phyloP scores from a whole-genome alignment of 192 early-diverging fungal species.

The Gryganskiella cystojenkinii region DNA sequence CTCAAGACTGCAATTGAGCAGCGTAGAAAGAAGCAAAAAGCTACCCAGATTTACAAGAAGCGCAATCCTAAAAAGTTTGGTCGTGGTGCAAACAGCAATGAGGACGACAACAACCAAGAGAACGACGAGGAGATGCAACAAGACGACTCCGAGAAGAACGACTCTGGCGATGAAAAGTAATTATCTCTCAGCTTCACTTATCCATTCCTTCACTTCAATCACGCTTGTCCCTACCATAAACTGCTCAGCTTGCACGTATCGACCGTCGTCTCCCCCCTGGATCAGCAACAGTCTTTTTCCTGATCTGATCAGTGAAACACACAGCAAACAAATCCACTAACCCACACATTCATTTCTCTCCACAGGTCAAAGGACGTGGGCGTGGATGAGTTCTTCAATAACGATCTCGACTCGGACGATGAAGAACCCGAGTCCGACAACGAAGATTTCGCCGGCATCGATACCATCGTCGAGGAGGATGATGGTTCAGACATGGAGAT shows the following conservation, averaged over 20 bases:
- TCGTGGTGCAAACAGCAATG: slow-evolving; percentile 27
- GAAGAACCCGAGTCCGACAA: slow-evolving; percentile 64
- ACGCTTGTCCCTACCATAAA: too few relatives aligned
- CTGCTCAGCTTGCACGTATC: too few relatives aligned
- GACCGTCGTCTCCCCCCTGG: too few relatives aligned
- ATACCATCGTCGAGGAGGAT: slow-evolving; percentile 66
- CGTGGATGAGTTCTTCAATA: slow-evolving; percentile 65
- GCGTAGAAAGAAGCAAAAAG: slow-evolving; percentile 67
- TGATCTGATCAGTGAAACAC: too few relatives aligned
- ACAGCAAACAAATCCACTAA: too few relatives aligned
- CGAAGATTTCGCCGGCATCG: slow-evolving; percentile 62
- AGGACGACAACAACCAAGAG: slow-evolving; percentile 2
- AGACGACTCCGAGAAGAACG: slow-evolving; percentile 20
- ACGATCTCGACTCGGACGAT: slow-evolving; percentile 59
- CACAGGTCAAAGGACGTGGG: slow-evolving; percentile 53
- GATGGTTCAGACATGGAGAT: slow-evolving; percentile 51
- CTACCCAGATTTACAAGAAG: slow-evolving; percentile 66
- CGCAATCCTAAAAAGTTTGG: slow-evolving; percentile 67
- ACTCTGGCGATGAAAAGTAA: slow-evolving; percentile 38
- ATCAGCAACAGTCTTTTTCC: too few relatives aligned
- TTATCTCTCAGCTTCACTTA: neutral
- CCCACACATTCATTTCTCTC: slow-evolving; percentile 2
- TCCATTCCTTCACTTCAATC: too few relatives aligned
- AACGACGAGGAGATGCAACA: slow-evolving; percentile 1
- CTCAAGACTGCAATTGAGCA: slow-evolving; percentile 74